A percentile compares a stretch with the other conserved stretches of the same genome.
These are phyloP conservation scores for Asterionellopsis glacialis DNA, from an alignment of 108 stramenopile genomes.

Conservation along the genomic window DNA sequence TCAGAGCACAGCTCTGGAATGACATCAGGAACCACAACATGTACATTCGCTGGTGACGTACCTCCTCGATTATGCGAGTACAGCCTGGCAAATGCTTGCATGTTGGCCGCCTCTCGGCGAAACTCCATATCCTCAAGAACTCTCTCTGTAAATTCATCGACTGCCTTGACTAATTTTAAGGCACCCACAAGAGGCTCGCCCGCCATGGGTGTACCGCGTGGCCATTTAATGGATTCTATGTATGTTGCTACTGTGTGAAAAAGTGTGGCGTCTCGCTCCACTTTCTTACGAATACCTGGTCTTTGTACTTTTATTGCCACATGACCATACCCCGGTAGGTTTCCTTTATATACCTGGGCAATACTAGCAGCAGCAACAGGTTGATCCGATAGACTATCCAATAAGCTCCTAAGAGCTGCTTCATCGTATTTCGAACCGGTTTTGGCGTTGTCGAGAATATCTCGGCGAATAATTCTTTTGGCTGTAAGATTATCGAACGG, in stretches of 20 bases:
- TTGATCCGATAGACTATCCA: slow-evolving; percentile 58
- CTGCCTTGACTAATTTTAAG: slow-evolving; percentile 5
- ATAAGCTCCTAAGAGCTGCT: slow-evolving; percentile 44
- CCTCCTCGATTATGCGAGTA: slow-evolving; percentile 16
- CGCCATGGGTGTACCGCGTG: background rate
- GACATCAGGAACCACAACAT: slow-evolving; percentile 11
- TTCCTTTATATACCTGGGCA: slow-evolving; percentile 71
- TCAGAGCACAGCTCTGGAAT: slow-evolving; percentile 3
- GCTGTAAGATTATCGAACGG: slow-evolving; percentile 78
- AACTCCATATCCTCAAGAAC: slow-evolving; percentile 17
- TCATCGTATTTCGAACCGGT: background rate
- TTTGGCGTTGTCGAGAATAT: slow-evolving; percentile 22
- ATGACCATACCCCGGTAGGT: slow-evolving; percentile 32
- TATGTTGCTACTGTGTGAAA: slow-evolving; percentile 9
- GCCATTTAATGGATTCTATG: slow-evolving; percentile 1
- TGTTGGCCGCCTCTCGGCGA: slow-evolving; percentile 14
- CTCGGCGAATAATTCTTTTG: slow-evolving; percentile 57
- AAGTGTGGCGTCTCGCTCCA: slow-evolving; percentile 43
- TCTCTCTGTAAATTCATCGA: slow-evolving; percentile 10
- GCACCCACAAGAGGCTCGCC: background rate
- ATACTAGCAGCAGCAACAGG: slow-evolving; percentile 79
- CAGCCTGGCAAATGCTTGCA: background rate
- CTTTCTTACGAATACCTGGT: slow-evolving; percentile 73
- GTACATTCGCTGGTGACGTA: slow-evolving; percentile 6
- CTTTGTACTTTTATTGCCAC: slow-evolving; percentile 76